Base-by-base conservation (phyloP, 2,329 filamentous ascomycete genomes). In the Orbilia blumenaviensis region DNA sequence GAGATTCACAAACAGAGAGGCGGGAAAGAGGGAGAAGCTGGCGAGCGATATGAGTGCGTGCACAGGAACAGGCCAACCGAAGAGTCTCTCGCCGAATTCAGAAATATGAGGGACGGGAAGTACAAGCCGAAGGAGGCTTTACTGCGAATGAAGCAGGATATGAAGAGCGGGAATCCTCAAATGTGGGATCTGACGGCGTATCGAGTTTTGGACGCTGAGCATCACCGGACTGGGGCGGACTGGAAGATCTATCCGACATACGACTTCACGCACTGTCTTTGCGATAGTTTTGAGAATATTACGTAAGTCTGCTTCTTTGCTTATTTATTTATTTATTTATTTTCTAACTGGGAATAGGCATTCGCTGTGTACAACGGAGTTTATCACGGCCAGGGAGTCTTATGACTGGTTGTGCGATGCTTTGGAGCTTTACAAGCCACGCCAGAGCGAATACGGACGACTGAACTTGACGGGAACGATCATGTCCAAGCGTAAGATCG, bases 111-210 rank as follows among this genome's bases (percentile, higher is more conserved):
- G 61, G 93, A 96, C 81, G 94, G 94, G 18, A 92, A 94, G 83
- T 97, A 97, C 84, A 90, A 91, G 82, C 90, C 93, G 0, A 89
- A 89, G 80, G 90, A 93, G 82, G 94, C 93, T 1, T 91, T 93
- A 80, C 85, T 98, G 63, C 90, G 94, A 77, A 97, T 98, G 94
- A 96, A 96, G 85, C 92, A 96, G 86, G 88, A 93, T 78, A 80
- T 90, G n/a, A 88, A 88, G 60, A 90, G 91, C 80, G 90, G 91
- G 29, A 97, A 97, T 82, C 93, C 94, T 5, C 92, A 96, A 83
- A 94, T 97, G 92, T 97, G 94, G 94, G 94, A 98, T 85, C 84
- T 97, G 64, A 92, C 92, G 1, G 94, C 94, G 14, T 98, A 97
- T 83, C 89, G 94, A 76, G 90, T 98, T 66, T 87, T 93, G 80